A percentile compares a stretch with the other conserved stretches of the same genome.
Evolutionary conservation across 179 eudicot species (phyloP).

Genomic region (Corrigiola litoralis): DNA sequence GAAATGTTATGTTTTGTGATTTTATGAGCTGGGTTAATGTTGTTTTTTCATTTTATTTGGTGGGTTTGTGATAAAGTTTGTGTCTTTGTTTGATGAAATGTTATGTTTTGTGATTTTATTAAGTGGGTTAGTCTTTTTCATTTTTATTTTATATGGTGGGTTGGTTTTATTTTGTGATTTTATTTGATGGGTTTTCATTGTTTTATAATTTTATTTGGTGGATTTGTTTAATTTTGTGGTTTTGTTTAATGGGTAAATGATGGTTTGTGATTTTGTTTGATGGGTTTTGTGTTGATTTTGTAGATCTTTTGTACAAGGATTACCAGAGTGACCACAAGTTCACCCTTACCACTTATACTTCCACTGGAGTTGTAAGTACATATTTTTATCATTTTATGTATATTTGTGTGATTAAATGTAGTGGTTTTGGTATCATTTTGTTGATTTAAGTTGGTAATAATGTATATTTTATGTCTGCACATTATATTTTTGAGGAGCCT

Average conservation of each 20-base stretch:
- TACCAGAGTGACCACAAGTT: slow-evolving; percentile 54
- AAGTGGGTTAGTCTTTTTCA: no score
- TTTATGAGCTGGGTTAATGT: background rate
- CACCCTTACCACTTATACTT: slow-evolving; percentile 39
- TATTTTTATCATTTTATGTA: background rate
- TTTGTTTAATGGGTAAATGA: background rate
- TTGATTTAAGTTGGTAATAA: no score
- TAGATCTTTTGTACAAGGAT: slow-evolving; percentile 53
- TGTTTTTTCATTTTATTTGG: background rate
- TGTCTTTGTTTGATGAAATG: background rate
- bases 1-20: no score
- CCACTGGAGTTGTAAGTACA: slow-evolving; percentile 43
- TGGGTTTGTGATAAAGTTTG: no score
- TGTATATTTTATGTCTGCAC: no score
- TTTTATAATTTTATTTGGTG: background rate
- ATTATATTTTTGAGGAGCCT: no score
- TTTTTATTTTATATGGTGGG: no score
- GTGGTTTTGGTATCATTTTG: background rate
- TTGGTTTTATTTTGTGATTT: background rate
- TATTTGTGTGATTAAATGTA: background rate
- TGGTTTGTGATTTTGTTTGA: background rate
- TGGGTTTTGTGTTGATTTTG: slow-evolving; percentile 1
- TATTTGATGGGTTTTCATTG: background rate
- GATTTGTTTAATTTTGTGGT: background rate
- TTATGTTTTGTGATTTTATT: background rate